These are phyloP conservation scores for Fraxinus quadrangulata DNA, from an alignment of 257 asterid genomes.

Conservation along the genomic window DNA sequence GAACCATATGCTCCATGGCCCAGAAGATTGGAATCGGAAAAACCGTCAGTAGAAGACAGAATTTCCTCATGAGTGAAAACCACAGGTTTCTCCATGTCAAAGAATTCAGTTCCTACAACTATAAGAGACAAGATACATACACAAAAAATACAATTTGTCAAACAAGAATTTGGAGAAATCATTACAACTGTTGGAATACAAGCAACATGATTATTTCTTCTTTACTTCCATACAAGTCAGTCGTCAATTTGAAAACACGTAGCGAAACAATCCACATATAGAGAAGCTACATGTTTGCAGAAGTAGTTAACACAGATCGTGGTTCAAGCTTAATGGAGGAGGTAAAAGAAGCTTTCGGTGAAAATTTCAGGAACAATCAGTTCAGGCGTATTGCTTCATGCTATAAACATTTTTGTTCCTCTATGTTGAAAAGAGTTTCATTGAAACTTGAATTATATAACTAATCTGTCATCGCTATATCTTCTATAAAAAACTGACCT, in stretches of 20 bases:
- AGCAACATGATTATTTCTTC: not conserved
- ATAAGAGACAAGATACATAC: slow-evolving; percentile 29
- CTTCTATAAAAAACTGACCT: not conserved
- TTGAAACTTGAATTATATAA: not conserved
- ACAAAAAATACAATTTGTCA: not conserved
- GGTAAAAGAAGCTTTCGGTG: not conserved
- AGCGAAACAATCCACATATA: not conserved
- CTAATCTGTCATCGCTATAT: not conserved
- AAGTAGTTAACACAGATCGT: not conserved
- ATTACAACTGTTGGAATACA: not conserved
- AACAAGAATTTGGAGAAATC: not conserved
- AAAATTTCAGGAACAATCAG: not conserved
- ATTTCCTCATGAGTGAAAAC: slow-evolving; percentile 72
- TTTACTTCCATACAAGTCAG: not conserved
- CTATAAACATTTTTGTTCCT: not conserved
- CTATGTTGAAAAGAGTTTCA: not conserved
- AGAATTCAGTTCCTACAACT: slow-evolving; percentile 78
- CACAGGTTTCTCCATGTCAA: slow-evolving; percentile 88
- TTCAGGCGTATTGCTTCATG: not conserved
- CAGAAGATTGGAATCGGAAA: slow-evolving; percentile 84
- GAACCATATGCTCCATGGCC: slow-evolving; percentile 97
- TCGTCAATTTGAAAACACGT: not conserved
- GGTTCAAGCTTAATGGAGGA: not conserved
- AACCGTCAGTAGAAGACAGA: slow-evolving; percentile 70
- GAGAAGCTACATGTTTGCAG: not conserved